Conservation (phyloP, 169 alveolate genomes). For the Blepharisma undulans region DNA sequence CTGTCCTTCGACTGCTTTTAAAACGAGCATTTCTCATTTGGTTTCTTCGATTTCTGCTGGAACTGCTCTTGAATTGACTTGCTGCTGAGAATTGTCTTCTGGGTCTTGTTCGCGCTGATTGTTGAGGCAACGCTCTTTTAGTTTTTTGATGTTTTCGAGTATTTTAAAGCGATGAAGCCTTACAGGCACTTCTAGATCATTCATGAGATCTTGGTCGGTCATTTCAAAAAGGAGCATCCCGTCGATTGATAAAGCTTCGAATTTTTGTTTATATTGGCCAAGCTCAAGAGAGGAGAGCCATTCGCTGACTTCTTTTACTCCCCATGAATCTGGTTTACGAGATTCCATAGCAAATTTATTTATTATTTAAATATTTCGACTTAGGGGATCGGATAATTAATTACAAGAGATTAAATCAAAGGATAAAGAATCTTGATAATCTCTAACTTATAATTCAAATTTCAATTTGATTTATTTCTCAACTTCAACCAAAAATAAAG, state of each 20-base stretch:
- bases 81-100: background rate
- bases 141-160: conserved; percentile 53
- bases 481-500: no score
- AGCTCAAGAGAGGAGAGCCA: conserved; percentile 54
- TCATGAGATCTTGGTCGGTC: conserved; percentile 56
- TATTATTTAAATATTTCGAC: background rate
- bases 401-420: background rate
- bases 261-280: conserved; percentile 50
- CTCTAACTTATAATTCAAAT: no score
- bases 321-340: conserved; percentile 23
- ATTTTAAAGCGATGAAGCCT: conserved; percentile 65
- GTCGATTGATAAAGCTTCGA: conserved; percentile 55
- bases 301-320: conserved; percentile 27
- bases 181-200: conserved; percentile 56
- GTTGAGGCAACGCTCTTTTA: background rate
- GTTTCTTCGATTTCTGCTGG: conserved; percentile 34
- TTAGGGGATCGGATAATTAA: background rate
- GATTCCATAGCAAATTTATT: conserved; percentile 1
- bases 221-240: conserved; percentile 58
- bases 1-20: conserved; percentile 70
- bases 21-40: conserved; percentile 49
- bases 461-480: no score
- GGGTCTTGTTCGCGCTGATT: background rate
- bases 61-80: background rate
- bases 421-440: no score